Percentiles rank a stretch among this genome's conserved stretches.
phyloP scores from a whole-genome alignment of 75 land plant genomes.

The Pseudotsuga menziesii region DNA sequence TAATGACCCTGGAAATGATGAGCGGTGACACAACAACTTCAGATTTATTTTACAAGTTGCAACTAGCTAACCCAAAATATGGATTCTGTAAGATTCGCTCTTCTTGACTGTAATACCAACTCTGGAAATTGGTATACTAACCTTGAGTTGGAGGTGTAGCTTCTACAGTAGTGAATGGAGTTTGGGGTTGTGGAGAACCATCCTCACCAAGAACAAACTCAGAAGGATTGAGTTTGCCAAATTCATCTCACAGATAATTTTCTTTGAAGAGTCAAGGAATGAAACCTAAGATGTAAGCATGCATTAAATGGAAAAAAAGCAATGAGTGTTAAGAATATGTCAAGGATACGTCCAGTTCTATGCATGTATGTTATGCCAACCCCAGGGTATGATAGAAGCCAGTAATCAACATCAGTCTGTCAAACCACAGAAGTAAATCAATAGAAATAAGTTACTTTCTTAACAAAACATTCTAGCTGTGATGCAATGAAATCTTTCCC shows the following conservation, averaged over 20 bases:
- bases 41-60: conserved; percentile 3
- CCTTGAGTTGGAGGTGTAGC: neutral
- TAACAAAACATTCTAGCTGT: neutral
- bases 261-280: neutral
- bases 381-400: conserved; percentile 52
- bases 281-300: neutral
- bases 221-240: conserved; percentile 23
- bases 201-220: conserved; percentile 31
- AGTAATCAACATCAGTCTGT: conserved; percentile 66
- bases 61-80: conserved; percentile 2
- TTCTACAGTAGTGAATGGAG: conserved; percentile 10
- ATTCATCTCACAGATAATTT: conserved; percentile 32
- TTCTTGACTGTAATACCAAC: neutral
- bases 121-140: neutral
- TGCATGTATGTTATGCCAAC: conserved; percentile 66
- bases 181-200: conserved; percentile 33
- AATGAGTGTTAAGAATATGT: neutral
- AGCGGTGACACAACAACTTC: neutral
- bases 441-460: neutral
- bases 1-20: neutral
- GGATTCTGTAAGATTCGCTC: neutral
- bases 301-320: neutral
- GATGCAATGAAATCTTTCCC: neutral
- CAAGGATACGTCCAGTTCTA: conserved; percentile 65
- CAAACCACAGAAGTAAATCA: conserved; percentile 8